Evolutionary conservation across 2,329 filamentous ascomycete species (phyloP).

Genomic region (Aphanocladium album): DNA sequence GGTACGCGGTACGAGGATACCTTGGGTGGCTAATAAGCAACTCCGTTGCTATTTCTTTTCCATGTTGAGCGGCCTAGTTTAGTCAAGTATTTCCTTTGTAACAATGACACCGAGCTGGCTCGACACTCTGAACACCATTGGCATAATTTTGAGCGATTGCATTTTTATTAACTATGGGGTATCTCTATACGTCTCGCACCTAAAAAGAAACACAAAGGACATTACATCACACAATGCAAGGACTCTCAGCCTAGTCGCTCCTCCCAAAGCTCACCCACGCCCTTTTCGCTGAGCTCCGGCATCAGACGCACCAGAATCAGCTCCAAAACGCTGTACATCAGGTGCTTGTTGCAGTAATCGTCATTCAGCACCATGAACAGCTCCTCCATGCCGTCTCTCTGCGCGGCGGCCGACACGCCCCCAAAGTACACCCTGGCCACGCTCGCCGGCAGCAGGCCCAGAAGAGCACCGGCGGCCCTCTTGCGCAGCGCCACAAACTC

Average conservation of each 20-base stretch:
- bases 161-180: background rate
- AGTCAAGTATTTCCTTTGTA: conserved; percentile 6
- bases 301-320: conserved; percentile 74
- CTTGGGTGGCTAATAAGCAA: background rate
- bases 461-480: conserved; percentile 59
- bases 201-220: background rate
- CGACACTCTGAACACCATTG: background rate
- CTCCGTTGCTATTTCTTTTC: conserved; percentile 8
- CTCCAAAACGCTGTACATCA: conserved; percentile 79
- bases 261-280: conserved; percentile 66
- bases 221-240: background rate
- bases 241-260: conserved; percentile 52
- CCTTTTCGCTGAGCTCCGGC: conserved; percentile 74
- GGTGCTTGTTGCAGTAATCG: conserved; percentile 86
- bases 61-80: background rate
- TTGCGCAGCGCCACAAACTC: conserved; percentile 58
- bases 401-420: conserved; percentile 30
- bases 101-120: conserved; percentile 9
- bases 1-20: background rate
- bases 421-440: conserved; percentile 49
- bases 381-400: conserved; percentile 54
- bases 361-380: conserved; percentile 74
- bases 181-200: background rate
- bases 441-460: conserved; percentile 42
- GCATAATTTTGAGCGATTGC: background rate